Evolutionary conservation across 2,329 filamentous ascomycete genomes (phyloP).

Genomic region (Penicillium frequentans): DNA sequence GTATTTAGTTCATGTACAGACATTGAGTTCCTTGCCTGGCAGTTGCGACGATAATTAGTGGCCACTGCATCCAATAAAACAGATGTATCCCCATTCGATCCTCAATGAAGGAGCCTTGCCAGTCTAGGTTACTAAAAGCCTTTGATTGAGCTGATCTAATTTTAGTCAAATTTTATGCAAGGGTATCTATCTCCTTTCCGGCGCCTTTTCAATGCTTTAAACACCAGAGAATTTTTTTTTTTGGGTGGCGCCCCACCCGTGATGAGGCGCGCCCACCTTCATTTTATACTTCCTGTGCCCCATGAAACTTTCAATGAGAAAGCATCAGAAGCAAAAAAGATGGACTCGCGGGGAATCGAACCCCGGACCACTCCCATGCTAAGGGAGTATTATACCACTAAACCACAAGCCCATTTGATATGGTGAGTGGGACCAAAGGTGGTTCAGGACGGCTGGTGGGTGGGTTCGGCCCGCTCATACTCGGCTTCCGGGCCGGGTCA

Average conservation of each 20-base stretch:
- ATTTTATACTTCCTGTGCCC: neutral
- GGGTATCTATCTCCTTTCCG: neutral
- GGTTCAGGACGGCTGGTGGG: neutral
- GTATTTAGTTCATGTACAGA: neutral
- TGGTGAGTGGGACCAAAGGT: neutral
- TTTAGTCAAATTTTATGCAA: neutral
- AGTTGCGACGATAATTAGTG: neutral
- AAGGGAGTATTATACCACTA: slow-evolving; percentile 52
- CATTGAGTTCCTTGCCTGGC: neutral
- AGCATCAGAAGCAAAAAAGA: slow-evolving; percentile 32
- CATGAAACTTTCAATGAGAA: neutral
- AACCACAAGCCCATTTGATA: slow-evolving; percentile 40
- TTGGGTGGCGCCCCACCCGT: neutral
- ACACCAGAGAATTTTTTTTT: neutral
- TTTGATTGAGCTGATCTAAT: neutral
- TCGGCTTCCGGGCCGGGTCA: neutral
- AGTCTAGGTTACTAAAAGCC: neutral
- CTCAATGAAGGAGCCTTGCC: neutral
- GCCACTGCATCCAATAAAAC: neutral
- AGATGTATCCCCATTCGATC: neutral
- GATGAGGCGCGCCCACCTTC: neutral
- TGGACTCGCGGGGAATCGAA: slow-evolving; percentile 53
- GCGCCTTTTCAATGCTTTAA: neutral
- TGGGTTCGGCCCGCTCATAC: neutral
- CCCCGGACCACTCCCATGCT: slow-evolving; percentile 51